Percentiles rank a stretch among this genome's conserved stretches.
Evolutionary conservation across 495 filamentous ascomycete species (phyloP).

Genomic region (Parachaetomium inaequale): DNA sequence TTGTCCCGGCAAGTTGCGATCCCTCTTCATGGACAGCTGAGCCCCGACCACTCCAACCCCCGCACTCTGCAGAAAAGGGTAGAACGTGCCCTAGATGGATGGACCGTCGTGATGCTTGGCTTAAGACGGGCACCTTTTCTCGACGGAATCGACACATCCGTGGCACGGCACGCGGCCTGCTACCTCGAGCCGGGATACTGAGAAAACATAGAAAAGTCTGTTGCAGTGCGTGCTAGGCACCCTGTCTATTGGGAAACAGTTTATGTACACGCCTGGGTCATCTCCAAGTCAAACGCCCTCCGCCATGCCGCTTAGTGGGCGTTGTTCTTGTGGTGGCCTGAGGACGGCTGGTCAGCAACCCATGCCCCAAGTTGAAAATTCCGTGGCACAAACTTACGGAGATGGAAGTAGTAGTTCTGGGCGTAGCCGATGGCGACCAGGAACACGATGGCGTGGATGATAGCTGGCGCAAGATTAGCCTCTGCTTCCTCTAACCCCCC

Average conservation of each 20-base stretch:
- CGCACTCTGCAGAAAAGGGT: too few species aligned
- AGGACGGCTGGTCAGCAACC: constrained; percentile 8
- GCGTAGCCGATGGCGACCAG: constrained; percentile 81
- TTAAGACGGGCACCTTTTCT: too few species aligned
- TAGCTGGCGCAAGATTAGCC: constrained; percentile 54
- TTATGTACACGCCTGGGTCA: constrained; percentile 45
- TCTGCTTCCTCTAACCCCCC: neutral
- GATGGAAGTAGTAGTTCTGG: constrained; percentile 99
- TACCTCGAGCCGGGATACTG: too few species aligned
- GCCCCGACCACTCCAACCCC: too few species aligned
- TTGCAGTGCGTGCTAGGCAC: constrained; percentile 21
- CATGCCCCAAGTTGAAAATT: neutral
- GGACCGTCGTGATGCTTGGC: too few species aligned
- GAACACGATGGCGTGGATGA: constrained; percentile 76
- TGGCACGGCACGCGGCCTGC: too few species aligned
- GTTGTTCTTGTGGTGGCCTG: constrained; percentile 99
- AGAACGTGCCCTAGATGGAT: too few species aligned
- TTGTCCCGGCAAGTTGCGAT: too few species aligned
- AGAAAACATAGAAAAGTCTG: constrained; percentile 11
- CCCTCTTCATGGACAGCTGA: too few species aligned
- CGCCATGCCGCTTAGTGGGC: constrained; percentile 64
- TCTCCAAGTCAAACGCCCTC: constrained; percentile 22
- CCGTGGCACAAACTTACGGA: constrained; percentile 60
- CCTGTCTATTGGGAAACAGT: constrained; percentile 34
- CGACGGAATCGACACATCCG: too few species aligned